phyloP scores from a whole-genome alignment of 2,329 filamentous ascomycete genomes.

The Fusarium marasasianum region DNA sequence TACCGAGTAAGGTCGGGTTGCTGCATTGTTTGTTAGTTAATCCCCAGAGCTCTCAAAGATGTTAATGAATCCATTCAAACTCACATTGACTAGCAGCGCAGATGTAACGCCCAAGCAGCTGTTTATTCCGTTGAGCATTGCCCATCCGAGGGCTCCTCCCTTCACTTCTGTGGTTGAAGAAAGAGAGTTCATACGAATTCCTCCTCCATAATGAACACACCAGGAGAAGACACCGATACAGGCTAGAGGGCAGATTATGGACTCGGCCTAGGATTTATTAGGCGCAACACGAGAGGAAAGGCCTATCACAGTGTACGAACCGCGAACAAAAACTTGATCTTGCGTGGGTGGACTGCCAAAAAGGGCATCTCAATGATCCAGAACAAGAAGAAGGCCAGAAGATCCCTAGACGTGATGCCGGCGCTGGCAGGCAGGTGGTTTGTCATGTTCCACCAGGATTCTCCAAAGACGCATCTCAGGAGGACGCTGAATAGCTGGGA shows the following conservation, averaged over 20 bases:
- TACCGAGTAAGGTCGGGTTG: not conserved
- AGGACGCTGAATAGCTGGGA: slow-evolving; percentile 15
- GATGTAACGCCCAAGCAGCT: not conserved
- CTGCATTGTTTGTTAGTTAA: not conserved
- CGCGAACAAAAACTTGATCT: not conserved
- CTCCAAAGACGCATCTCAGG: slow-evolving; percentile 48
- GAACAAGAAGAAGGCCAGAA: slow-evolving; percentile 51
- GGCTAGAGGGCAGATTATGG: not conserved
- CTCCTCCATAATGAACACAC: not conserved
- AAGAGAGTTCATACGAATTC: not conserved
- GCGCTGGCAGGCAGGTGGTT: slow-evolving; percentile 46
- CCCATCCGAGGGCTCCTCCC: not conserved
- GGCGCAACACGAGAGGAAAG: not conserved
- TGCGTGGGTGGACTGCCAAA: not conserved
- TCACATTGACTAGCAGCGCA: not conserved
- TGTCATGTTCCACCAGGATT: slow-evolving; percentile 44
- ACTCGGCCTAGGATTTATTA: not conserved
- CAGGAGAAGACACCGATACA: not conserved
- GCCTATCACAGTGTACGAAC: slow-evolving; percentile 40
- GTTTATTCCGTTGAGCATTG: not conserved
- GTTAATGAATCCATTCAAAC: not conserved
- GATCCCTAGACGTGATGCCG: slow-evolving; percentile 46
- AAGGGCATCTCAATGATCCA: slow-evolving; percentile 51
- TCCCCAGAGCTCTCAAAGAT: not conserved
- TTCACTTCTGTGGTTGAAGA: not conserved